Percentiles rank a stretch among this genome's conserved stretches.
Conservation (phyloP, 31 red algal genomes). For the Porphyra umbilicalis region DNA sequence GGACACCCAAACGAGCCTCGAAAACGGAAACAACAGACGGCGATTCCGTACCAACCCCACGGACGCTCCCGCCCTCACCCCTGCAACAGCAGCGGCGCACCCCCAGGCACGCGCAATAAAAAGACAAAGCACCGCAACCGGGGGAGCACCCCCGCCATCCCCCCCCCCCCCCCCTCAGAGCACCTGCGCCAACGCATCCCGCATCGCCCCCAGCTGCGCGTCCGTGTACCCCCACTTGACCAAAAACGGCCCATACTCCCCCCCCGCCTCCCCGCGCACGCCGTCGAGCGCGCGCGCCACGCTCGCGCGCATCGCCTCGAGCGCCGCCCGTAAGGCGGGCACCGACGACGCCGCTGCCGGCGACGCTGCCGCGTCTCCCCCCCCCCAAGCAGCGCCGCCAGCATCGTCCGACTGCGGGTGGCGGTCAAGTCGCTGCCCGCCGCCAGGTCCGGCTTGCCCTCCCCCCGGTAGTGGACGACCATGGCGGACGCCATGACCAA, state of each 20-base stretch:
- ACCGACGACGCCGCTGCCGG: not conserved
- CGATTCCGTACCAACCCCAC: no score
- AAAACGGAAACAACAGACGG: no score
- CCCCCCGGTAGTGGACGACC: constrained; percentile 4
- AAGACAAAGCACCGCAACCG: no score
- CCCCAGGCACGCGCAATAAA: no score
- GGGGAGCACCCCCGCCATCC: not conserved
- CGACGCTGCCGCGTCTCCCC: not conserved
- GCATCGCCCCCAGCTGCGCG: not conserved
- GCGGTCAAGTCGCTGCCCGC: constrained; percentile 8
- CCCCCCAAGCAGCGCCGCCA: not conserved
- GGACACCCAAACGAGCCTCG: no score
- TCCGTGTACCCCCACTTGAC: constrained; percentile 21
- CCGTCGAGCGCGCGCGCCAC: not conserved
- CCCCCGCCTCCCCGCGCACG: constrained; percentile 6
- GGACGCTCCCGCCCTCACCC: no score
- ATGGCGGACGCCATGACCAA: constrained; percentile 24
- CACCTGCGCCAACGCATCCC: not conserved
- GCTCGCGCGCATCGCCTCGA: not conserved
- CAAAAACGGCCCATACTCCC: constrained; percentile 12
- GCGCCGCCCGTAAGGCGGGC: not conserved
- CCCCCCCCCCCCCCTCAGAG: not conserved
- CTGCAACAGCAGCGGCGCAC: no score
- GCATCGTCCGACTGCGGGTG: not conserved
- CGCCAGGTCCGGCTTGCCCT: constrained; percentile 6